phyloP scores from a whole-genome alignment of 768 basidiomycete genomes.

The Psilocybe subaeruginosa region DNA sequence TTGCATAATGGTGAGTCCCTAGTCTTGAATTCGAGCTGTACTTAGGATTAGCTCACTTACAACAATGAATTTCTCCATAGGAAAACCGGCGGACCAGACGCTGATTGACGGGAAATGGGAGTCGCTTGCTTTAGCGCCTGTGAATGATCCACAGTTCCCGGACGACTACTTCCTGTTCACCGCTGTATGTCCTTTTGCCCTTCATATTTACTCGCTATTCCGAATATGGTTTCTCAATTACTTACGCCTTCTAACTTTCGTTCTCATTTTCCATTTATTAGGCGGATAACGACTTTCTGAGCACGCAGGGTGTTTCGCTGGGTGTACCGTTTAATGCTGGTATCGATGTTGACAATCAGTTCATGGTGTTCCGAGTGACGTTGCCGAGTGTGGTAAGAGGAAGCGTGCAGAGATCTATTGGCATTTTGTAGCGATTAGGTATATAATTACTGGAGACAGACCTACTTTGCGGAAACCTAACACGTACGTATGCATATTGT shows the following conservation, averaged over 20 bases:
- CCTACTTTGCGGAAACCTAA: too few relatives aligned
- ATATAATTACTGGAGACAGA: neutral
- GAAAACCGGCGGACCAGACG: conserved; percentile 48
- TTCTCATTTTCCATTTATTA: conserved; percentile 21
- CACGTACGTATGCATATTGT: too few relatives aligned
- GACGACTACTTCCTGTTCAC: conserved; percentile 74
- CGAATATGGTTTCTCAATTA: too few relatives aligned
- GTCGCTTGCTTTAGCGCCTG: conserved; percentile 60
- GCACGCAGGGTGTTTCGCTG: conserved; percentile 48
- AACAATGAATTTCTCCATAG: conserved; percentile 28
- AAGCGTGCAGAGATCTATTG: conserved; percentile 17
- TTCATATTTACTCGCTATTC: neutral
- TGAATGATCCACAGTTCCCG: conserved; percentile 50
- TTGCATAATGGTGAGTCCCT: conserved; percentile 55
- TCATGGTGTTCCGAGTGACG: conserved; percentile 60
- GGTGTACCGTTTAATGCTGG: conserved; percentile 55
- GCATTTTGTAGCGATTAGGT: conserved; percentile 1
- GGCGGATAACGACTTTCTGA: conserved; percentile 68
- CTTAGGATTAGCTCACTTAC: neutral
- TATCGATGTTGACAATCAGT: conserved; percentile 59
- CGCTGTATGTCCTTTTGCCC: conserved; percentile 41
- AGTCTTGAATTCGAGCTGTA: too few relatives aligned
- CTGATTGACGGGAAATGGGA: conserved; percentile 75
- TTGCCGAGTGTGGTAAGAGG: conserved; percentile 39
- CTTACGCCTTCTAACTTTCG: neutral